phyloP scores from a whole-genome alignment of 2,329 filamentous ascomycete genomes.

The Aureobasidium sp. region DNA sequence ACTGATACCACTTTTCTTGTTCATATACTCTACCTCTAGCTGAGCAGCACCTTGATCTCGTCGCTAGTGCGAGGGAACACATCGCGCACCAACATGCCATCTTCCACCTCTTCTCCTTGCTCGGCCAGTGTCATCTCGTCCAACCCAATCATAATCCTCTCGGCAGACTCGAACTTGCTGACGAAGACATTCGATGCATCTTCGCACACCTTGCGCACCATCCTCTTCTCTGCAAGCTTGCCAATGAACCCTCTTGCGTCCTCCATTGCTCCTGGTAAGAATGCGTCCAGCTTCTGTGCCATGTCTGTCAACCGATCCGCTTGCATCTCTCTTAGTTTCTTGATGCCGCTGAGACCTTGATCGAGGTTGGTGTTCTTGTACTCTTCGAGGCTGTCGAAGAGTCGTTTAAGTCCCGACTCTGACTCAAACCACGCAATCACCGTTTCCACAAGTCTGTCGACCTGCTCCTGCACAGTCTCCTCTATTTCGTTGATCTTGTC shows the following conservation, averaged over 20 bases:
- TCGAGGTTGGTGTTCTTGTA: slow-evolving; percentile 31
- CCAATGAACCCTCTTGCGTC: slow-evolving; percentile 81
- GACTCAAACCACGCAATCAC: slow-evolving; percentile 61
- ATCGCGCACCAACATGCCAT: slow-evolving; percentile 41
- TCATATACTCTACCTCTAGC: slow-evolving; percentile 32
- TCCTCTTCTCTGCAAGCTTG: slow-evolving; percentile 60
- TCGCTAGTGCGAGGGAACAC: slow-evolving; percentile 58
- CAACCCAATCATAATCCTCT: slow-evolving; percentile 52
- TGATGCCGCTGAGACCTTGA: slow-evolving; percentile 33
- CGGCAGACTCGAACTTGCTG: slow-evolving; percentile 68
- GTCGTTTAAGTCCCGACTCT: slow-evolving; percentile 63
- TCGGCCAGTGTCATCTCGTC: slow-evolving; percentile 44
- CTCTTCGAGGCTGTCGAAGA: slow-evolving; percentile 53
- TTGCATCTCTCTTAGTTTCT: slow-evolving; percentile 51
- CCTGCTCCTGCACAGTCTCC: slow-evolving; percentile 25
- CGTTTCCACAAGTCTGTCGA: slow-evolving; percentile 48
- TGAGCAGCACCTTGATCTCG: slow-evolving; percentile 58
- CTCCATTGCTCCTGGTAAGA: slow-evolving; percentile 86
- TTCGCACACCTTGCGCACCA: slow-evolving; percentile 72
- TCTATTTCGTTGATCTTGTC: slow-evolving; percentile 36
- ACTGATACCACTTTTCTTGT: slow-evolving; percentile 3
- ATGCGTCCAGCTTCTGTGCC: slow-evolving; percentile 77
- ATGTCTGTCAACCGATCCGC: slow-evolving; percentile 55
- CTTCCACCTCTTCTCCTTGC: slow-evolving; percentile 31
- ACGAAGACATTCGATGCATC: slow-evolving; percentile 80